These are phyloP conservation scores for Xylaria acuta DNA, from an alignment of 495 filamentous ascomycete genomes.

Conservation along the genomic window DNA sequence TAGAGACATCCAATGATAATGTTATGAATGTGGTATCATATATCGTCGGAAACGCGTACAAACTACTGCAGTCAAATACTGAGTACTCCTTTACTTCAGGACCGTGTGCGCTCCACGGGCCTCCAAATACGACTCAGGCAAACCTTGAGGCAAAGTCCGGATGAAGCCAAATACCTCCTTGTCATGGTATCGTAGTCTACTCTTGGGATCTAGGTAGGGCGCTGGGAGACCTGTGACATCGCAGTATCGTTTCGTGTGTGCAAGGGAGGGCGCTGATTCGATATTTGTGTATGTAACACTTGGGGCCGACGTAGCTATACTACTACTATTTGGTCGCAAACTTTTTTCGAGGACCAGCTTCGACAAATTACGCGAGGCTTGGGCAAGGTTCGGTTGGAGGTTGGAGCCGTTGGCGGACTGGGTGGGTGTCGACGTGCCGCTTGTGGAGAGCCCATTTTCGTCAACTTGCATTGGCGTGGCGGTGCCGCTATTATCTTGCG, in stretches of 20 bases:
- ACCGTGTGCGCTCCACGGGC: constrained; percentile 90
- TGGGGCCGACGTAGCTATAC: constrained; percentile 60
- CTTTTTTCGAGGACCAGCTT: constrained; percentile 82
- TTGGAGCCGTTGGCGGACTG: constrained; percentile 48
- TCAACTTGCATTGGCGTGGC: constrained; percentile 69
- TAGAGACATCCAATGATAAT: not conserved
- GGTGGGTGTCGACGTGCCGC: constrained; percentile 66
- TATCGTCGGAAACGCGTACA: not conserved
- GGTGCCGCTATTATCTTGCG: constrained; percentile 76
- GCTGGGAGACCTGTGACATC: constrained; percentile 91
- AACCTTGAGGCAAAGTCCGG: constrained; percentile 74
- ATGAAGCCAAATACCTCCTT: constrained; percentile 86
- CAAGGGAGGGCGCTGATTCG: constrained; percentile 84
- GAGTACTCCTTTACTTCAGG: constrained; percentile 63
- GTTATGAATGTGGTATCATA: not conserved
- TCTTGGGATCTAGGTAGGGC: constrained; percentile 92
- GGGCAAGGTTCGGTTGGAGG: constrained; percentile 73
- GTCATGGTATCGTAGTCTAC: constrained; percentile 85
- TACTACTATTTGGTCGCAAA: constrained; percentile 37
- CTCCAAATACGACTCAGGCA: constrained; percentile 85
- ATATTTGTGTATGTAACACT: constrained; percentile 93
- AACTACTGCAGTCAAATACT: not conserved
- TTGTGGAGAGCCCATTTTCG: constrained; percentile 59
- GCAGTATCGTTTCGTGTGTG: constrained; percentile 83
- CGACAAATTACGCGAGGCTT: constrained; percentile 82